Conservation (phyloP, 164 flowering plant species). For the Malania oleifera region DNA sequence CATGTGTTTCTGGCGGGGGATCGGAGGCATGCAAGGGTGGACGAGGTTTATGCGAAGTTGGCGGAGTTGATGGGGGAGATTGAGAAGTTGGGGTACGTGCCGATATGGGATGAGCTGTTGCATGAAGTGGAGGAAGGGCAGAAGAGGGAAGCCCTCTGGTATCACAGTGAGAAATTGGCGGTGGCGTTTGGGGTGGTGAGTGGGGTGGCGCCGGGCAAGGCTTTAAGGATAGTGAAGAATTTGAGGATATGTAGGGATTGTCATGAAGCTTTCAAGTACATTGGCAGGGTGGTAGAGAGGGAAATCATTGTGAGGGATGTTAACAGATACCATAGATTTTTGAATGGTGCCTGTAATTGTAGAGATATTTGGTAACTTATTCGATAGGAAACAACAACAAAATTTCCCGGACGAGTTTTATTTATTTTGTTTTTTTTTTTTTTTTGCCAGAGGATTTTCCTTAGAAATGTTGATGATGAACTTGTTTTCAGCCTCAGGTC, state of each 20-base stretch:
- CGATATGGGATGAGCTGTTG: slow-evolving; percentile 34
- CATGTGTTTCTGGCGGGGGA: slow-evolving; percentile 68
- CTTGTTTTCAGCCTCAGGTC: too few relatives aligned
- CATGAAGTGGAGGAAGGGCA: slow-evolving; percentile 39
- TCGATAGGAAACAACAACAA: too few relatives aligned
- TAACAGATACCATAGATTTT: slow-evolving; percentile 59
- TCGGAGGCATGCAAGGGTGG: slow-evolving; percentile 29
- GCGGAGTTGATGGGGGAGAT: slow-evolving; percentile 47
- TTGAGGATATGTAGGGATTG: slow-evolving; percentile 65
- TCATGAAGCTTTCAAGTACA: slow-evolving; percentile 60
- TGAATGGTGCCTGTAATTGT: slow-evolving; percentile 50
- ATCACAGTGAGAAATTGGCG: slow-evolving; percentile 68
- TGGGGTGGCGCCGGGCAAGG: slow-evolving; percentile 57
- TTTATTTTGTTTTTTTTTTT: too few relatives aligned
- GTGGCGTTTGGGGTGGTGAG: slow-evolving; percentile 50
- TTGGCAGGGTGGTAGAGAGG: slow-evolving; percentile 39
- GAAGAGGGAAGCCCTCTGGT: slow-evolving; percentile 47
- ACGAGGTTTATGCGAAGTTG: slow-evolving; percentile 45
- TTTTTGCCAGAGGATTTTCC: too few relatives aligned
- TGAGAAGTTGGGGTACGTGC: slow-evolving; percentile 46
- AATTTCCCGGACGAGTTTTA: too few relatives aligned
- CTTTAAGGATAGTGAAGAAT: slow-evolving; percentile 63
- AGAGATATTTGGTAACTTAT: slow-evolving; percentile 46
- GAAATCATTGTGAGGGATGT: slow-evolving; percentile 71
- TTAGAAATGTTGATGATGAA: too few relatives aligned